Conservation (phyloP, 768 basidiomycete species). For the Vararia minispora region DNA sequence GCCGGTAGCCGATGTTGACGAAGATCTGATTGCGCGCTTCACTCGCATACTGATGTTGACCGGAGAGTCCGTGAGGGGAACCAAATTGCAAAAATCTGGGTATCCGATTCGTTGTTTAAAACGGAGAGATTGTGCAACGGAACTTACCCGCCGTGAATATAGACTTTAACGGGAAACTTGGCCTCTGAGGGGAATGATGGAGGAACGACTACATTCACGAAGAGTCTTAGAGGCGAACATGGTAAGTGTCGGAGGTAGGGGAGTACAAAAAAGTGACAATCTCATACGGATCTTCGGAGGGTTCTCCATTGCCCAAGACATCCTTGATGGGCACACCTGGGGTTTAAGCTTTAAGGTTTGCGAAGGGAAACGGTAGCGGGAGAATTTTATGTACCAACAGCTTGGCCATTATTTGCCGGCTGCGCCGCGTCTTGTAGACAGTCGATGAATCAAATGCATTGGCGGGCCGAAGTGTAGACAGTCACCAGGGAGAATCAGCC, state of each 20-base stretch:
- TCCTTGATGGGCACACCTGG: constrained; percentile 41
- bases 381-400: constrained; percentile 28
- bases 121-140: background rate
- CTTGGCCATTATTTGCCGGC: constrained; percentile 55
- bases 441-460: too few relatives aligned
- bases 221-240: constrained; percentile 30
- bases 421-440: constrained; percentile 41
- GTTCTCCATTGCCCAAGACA: constrained; percentile 54
- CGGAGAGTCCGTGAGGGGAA: constrained; percentile 49
- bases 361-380: too few relatives aligned
- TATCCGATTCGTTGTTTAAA: background rate
- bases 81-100: constrained; percentile 68
- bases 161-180: constrained; percentile 55
- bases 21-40: constrained; percentile 57
- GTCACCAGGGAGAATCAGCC: background rate
- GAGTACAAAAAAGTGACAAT: background rate
- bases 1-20: constrained; percentile 69
- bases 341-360: too few relatives aligned
- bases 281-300: constrained; percentile 60
- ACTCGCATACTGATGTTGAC: constrained; percentile 58
- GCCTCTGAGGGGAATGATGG: constrained; percentile 34
- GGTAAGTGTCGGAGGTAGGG: background rate
- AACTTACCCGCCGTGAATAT: constrained; percentile 65
- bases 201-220: constrained; percentile 54
- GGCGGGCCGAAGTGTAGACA: too few relatives aligned